Evolutionary conservation across 2,329 filamentous ascomycete genomes (phyloP).

Genomic region (Coleophoma cylindrospora): DNA sequence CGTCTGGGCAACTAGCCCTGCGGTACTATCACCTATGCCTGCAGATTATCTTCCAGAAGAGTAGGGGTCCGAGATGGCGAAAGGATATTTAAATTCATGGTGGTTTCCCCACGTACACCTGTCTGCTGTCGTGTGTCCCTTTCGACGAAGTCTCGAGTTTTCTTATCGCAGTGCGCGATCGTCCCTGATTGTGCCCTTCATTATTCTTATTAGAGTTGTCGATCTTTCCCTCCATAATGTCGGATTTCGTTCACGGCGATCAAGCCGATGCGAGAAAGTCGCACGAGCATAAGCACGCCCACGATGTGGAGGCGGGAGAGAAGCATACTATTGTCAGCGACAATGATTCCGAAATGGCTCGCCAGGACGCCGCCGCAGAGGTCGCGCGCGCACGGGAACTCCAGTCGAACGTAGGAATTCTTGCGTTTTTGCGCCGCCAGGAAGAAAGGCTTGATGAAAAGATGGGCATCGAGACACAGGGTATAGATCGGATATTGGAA

Average conservation of each 20-base stretch:
- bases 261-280: conserved; percentile 15
- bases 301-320: conserved; percentile 17
- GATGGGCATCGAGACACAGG: conserved; percentile 40
- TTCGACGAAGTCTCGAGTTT: too few species aligned
- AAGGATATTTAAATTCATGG: too few species aligned
- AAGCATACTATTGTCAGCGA: neutral
- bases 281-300: conserved; percentile 10
- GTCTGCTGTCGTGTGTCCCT: too few species aligned
- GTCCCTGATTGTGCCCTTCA: too few species aligned
- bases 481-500: conserved; percentile 39
- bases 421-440: conserved; percentile 23
- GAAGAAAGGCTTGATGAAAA: conserved; percentile 38
- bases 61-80: too few species aligned
- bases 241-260: conserved; percentile 21
- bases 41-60: too few species aligned
- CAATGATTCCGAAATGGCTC: conserved; percentile 8
- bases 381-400: conserved; percentile 15
- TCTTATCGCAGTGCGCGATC: too few species aligned
- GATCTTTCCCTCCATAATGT: conserved; percentile 1
- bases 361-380: conserved; percentile 2
- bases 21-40: too few species aligned
- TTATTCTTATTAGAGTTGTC: too few species aligned
- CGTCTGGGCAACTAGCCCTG: too few species aligned
- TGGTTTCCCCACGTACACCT: too few species aligned
- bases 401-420: conserved; percentile 13